Base-by-base conservation (phyloP, 2,329 filamentous ascomycete species). In the Neofusicoccum ribis region DNA sequence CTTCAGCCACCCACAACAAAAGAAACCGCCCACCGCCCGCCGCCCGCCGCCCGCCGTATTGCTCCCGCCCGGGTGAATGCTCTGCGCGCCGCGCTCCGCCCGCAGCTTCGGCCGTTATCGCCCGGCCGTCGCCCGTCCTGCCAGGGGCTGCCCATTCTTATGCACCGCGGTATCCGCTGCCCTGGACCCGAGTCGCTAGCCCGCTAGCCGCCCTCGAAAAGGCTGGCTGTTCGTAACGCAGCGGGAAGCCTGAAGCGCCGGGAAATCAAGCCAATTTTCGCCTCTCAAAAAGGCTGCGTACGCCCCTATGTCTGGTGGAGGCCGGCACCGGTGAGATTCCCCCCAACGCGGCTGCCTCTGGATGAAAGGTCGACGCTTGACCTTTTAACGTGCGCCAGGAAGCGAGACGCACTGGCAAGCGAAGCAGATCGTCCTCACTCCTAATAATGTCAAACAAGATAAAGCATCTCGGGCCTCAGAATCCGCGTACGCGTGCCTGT, bases 1-100 rank as follows among this genome's bases (percentile, higher is more conserved):
- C 60, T 63, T 63, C 46, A 63, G 60, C 60, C 60, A 63, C 50
- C 60, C n/a, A 54, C 37, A 11, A 58, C 17, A 58, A 58, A 43
- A 56, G 51, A 39, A 41, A 20, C 52, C 14, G 15, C 52, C 27
- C 27, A 5, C 14, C 20, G 37, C 34, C 20, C 11, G 36, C 51
- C 7, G 27, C 27, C 27, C 27, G 27, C 27, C 27, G 27, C 51
- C 37, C 17, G 41, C 51, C 23, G 39, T 34, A 3, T 39, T 39
- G n/a, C 31, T 31, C 34, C 50, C 50, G 51, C 37, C 15, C 37
- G 17, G 20, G 17, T 56, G 51, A 44, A 15, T 44, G 23, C 36
- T 27, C 15, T 20, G 14, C 52, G 17, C 39, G 34, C 23, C 52
- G 15, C 52, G 37, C 17, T 34, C 37, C n/a, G 31, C 50, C 12